Percentiles rank a stretch among this genome's conserved stretches.
These are phyloP conservation scores for Cylindrotheca fusiformis DNA, from an alignment of 108 stramenopile species.

Conservation along the genomic window DNA sequence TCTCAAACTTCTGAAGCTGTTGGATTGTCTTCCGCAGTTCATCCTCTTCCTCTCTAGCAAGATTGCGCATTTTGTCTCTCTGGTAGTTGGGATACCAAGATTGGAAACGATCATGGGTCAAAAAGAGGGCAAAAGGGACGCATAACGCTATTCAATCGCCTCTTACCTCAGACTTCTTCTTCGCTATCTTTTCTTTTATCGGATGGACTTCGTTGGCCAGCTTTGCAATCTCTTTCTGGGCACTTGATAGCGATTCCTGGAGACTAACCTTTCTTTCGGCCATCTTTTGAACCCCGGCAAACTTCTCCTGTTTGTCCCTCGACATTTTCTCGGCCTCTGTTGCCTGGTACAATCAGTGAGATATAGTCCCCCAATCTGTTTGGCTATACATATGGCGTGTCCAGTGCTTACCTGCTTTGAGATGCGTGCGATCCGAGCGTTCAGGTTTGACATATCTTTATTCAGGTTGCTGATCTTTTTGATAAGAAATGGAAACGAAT, in stretches of 20 bases:
- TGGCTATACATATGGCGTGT: too few species aligned
- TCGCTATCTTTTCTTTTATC: not conserved
- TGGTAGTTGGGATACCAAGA: not conserved
- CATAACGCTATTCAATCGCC: not conserved
- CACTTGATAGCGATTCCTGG: slow-evolving; percentile 10
- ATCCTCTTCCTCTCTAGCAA: slow-evolving; percentile 40
- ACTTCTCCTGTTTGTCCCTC: slow-evolving; percentile 61
- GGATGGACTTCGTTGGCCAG: not conserved
- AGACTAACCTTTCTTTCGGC: slow-evolving; percentile 45
- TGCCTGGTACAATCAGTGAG: slow-evolving; percentile 5
- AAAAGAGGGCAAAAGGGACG: not conserved
- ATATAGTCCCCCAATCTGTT: too few species aligned
- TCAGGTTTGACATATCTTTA: slow-evolving; percentile 56
- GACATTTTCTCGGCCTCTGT: slow-evolving; percentile 39
- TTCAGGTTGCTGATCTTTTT: slow-evolving; percentile 56
- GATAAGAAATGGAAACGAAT: slow-evolving; percentile 1
- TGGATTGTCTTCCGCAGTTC: slow-evolving; percentile 14
- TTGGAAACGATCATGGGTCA: not conserved
- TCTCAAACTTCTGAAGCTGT: slow-evolving; percentile 40
- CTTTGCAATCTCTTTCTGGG: not conserved
- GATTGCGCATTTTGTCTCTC: not conserved
- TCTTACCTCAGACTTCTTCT: not conserved
- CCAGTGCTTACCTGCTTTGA: slow-evolving; percentile 9
- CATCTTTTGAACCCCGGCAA: slow-evolving; percentile 52
- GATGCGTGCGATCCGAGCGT: slow-evolving; percentile 31